Percentiles rank a stretch among this genome's conserved stretches.
Evolutionary conservation across 2,329 filamentous ascomycete species (phyloP).

Genomic region (Neonectria ditissima): DNA sequence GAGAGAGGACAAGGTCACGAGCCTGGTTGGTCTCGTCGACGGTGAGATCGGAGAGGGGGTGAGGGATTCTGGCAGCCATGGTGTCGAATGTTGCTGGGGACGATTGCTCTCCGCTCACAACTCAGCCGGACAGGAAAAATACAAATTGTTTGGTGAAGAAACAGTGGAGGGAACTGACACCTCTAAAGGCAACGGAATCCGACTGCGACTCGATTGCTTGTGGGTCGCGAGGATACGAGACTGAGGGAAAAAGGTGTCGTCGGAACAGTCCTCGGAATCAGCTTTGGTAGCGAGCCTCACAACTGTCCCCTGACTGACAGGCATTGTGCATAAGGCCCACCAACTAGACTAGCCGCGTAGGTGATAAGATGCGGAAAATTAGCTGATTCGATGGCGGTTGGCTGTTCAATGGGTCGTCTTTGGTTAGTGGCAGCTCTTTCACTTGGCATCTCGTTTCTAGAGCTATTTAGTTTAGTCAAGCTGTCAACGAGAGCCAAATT

Average conservation of each 20-base stretch:
- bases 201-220: neutral
- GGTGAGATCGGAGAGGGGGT: conserved; percentile 49
- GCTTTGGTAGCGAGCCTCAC: conserved; percentile 2
- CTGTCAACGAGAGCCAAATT: too few relatives aligned
- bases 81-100: conserved; percentile 1
- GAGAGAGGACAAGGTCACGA: conserved; percentile 47
- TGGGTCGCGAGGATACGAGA: conserved; percentile 10
- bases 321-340: neutral
- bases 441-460: neutral
- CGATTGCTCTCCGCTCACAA: conserved; percentile 11
- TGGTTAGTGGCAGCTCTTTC: neutral
- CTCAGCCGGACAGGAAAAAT: neutral
- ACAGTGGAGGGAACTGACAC: conserved; percentile 9
- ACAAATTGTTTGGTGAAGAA: conserved; percentile 7
- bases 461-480: neutral
- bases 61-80: conserved; percentile 37
- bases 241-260: neutral
- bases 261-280: conserved; percentile 20
- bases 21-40: conserved; percentile 49
- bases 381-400: conserved; percentile 8
- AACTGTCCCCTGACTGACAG: neutral
- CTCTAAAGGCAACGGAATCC: conserved; percentile 18
- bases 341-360: neutral
- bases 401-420: neutral
- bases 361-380: conserved; percentile 13